These are phyloP conservation scores for Cladosporium velox DNA, from an alignment of 2,329 filamentous ascomycete species.

Conservation along the genomic window DNA sequence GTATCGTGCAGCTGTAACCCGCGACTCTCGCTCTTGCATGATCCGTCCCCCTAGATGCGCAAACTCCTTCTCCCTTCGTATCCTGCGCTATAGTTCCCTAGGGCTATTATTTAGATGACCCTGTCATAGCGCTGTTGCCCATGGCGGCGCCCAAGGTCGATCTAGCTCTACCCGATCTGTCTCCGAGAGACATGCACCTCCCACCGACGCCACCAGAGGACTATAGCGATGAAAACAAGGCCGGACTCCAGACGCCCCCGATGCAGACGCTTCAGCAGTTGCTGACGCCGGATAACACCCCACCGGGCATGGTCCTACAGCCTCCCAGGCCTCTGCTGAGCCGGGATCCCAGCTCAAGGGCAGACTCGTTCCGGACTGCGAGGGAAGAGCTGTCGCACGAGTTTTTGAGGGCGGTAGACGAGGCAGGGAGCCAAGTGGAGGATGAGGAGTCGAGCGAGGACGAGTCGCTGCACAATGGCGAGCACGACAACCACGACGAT, in stretches of 20 bases:
- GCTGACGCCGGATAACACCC: constrained; percentile 16
- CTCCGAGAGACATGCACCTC: constrained; percentile 16
- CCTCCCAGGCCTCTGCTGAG: constrained; percentile 17
- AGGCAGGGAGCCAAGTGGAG: constrained; percentile 2
- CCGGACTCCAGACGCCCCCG: constrained; percentile 11
- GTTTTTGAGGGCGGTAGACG: not conserved
- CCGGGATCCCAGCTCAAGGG: constrained; percentile 12
- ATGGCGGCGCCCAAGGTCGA: constrained; percentile 17
- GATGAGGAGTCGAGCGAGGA: constrained; percentile 9
- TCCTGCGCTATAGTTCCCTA: constrained; percentile 6
- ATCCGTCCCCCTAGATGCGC: constrained; percentile 16
- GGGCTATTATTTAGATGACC: constrained; percentile 10
- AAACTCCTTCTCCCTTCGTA: constrained; percentile 7
- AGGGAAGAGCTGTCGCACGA: constrained; percentile 19
- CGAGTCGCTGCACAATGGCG: constrained; percentile 3
- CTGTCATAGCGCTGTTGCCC: constrained; percentile 19
- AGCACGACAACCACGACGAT: not conserved
- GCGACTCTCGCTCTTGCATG: constrained; percentile 18
- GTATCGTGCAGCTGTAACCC: constrained; percentile 10
- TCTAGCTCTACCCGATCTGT: not conserved
- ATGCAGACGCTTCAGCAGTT: constrained; percentile 17
- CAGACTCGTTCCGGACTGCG: constrained; percentile 20
- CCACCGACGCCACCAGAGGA: constrained; percentile 19
- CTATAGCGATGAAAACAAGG: constrained; percentile 18
- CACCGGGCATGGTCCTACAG: constrained; percentile 14